Evolutionary conservation across 2,329 filamentous ascomycete genomes (phyloP), one percentile per base, ranked within the genome.

Genomic region (Aureobasidium lini): DNA sequence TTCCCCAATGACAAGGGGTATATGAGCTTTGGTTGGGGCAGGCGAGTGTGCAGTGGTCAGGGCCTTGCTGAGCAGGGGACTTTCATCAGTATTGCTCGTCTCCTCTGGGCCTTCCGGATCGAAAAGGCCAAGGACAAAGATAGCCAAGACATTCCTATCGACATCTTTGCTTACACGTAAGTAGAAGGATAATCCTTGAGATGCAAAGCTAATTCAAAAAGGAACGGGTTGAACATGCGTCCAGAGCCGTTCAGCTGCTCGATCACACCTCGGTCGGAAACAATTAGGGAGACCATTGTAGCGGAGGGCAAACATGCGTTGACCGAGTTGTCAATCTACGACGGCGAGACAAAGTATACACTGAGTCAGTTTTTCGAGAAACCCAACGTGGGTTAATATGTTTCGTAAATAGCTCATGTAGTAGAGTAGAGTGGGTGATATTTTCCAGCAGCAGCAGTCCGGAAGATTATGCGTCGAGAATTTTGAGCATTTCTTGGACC

Each of bases 21-120:
- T 65, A 81, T 81, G 77, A 79, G 79, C 1, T 82, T 83, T 65
- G 80, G 81, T 29, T 83, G 79, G 77, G 81, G 81, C 6, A 74
- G 81, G 3, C 69, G 81, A 6, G 77, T 81, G 3, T 84, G 81
- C 66, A 77, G 75, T 46, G 81, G 81, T 0, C 75, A 81, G 65
- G 78, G 75, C 2, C 70, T 85, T 16, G 82, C 82, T 1, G 82
- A 85, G 68, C 80, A 84, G 65, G 81, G 82, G 6, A 81, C 81
- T 0, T 84, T 81, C 75, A 77, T 85, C 64, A 82, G 79, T 0
- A 74, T 85, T 46, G 79, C 80, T 8, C 71, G 82, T 13, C 65
- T 84, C 31, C 71, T 85, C 6, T 85, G 83, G 81, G 81, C 75
- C 0, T 85, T 84, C 65, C 73, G 75, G 58, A 78, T 84, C 60